A percentile compares a stretch with the other conserved stretches of the same genome.
phyloP scores from a whole-genome alignment of 2,329 filamentous ascomycete genomes.

The Exophiala aquamarina region DNA sequence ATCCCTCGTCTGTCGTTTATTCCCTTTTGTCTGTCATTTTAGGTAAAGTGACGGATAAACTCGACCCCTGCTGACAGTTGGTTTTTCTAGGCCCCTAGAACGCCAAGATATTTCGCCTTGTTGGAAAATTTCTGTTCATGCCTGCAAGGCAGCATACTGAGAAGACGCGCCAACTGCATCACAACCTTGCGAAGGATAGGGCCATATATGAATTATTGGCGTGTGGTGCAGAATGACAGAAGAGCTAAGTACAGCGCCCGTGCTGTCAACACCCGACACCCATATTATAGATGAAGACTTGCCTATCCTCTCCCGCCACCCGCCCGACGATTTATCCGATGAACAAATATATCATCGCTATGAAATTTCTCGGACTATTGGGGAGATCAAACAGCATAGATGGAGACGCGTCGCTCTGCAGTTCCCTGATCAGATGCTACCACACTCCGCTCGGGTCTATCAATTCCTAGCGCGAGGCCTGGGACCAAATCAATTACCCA shows the following conservation, averaged over 20 bases:
- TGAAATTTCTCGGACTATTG: slow-evolving; percentile 77
- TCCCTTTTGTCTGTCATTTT: too few relatives aligned
- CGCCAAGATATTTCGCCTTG: too few relatives aligned
- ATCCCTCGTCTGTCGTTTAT: too few relatives aligned
- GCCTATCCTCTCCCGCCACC: slow-evolving; percentile 28
- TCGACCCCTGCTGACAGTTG: too few relatives aligned
- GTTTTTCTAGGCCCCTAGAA: too few relatives aligned
- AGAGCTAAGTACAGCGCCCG: slow-evolving; percentile 48
- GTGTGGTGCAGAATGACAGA: slow-evolving; percentile 12
- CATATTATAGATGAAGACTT: slow-evolving; percentile 59
- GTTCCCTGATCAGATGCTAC: slow-evolving; percentile 90
- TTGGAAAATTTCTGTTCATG: too few relatives aligned
- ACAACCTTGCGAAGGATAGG: too few relatives aligned
- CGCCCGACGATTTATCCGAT: slow-evolving; percentile 49
- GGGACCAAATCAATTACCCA: slow-evolving; percentile 25
- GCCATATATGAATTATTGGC: too few relatives aligned
- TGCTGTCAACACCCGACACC: slow-evolving; percentile 63
- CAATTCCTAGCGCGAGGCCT: slow-evolving; percentile 61
- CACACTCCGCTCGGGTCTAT: slow-evolving; percentile 79
- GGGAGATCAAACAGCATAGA: slow-evolving; percentile 68
- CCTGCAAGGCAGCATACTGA: too few relatives aligned
- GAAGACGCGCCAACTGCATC: too few relatives aligned
- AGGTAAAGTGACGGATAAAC: too few relatives aligned
- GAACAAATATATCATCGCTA: slow-evolving; percentile 75
- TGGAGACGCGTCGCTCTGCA: slow-evolving; percentile 85